phyloP scores from a whole-genome alignment of 805 yeast genomes.

The Jamesozyma gamospora region DNA sequence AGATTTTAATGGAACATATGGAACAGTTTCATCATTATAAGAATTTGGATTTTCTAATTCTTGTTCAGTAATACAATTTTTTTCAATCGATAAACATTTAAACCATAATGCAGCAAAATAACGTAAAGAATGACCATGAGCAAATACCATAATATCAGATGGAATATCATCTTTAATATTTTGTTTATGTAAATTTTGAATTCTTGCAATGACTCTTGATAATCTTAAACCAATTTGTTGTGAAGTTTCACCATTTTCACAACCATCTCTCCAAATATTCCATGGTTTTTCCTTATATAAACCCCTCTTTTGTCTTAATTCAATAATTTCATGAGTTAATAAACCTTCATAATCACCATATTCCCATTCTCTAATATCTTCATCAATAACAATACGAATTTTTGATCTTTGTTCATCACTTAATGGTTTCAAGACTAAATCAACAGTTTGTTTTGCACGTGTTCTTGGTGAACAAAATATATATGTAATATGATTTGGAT shows the following conservation, averaged over 20 bases:
- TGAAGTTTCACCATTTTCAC: slow-evolving; percentile 78
- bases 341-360: slow-evolving; percentile 94
- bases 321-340: slow-evolving; percentile 54
- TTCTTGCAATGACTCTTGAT: slow-evolving; percentile 56
- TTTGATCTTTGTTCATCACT: slow-evolving; percentile 34
- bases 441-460: slow-evolving; percentile 69
- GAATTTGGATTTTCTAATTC: slow-evolving; percentile 16
- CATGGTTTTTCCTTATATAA: slow-evolving; percentile 44
- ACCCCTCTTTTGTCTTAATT: slow-evolving; percentile 50
- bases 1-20: slow-evolving; percentile 26
- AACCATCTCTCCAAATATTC: slow-evolving; percentile 88
- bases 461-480: slow-evolving; percentile 73
- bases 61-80: slow-evolving; percentile 15
- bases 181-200: slow-evolving; percentile 48
- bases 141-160: slow-evolving; percentile 74
- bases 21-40: slow-evolving; percentile 26
- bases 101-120: slow-evolving; percentile 89
- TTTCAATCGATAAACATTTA: slow-evolving; percentile 26
- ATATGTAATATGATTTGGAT: slow-evolving; percentile 51
- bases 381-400: slow-evolving; percentile 42
- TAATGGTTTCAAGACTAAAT: slow-evolving; percentile 46
- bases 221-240: slow-evolving; percentile 59
- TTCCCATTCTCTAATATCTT: slow-evolving; percentile 87
- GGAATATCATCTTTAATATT: slow-evolving; percentile 42
- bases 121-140: slow-evolving; percentile 89